Conservation (phyloP, 208 protist species). For the Naegleria lovaniensis region DNA sequence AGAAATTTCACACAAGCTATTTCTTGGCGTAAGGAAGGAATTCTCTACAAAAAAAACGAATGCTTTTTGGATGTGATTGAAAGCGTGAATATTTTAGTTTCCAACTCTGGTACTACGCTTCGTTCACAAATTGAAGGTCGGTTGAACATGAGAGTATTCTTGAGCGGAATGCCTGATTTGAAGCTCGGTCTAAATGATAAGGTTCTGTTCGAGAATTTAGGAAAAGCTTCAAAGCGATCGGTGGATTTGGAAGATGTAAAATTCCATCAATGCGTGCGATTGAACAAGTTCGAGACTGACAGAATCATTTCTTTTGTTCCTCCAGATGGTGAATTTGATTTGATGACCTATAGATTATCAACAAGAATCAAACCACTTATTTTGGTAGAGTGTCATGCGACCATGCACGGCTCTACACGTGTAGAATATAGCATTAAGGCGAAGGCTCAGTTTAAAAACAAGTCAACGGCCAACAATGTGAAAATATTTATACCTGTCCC, state of each 20-base stretch:
- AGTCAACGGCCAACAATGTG: slow-evolving; percentile 88
- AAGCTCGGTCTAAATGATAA: slow-evolving; percentile 87
- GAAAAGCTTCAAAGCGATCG: slow-evolving; percentile 35
- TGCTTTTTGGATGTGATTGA: slow-evolving; percentile 90
- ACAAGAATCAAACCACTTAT: slow-evolving; percentile 45
- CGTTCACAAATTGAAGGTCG: slow-evolving; percentile 75
- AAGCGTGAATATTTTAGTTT: slow-evolving; percentile 79
- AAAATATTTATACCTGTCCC: slow-evolving; percentile 95
- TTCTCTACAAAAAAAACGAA: slow-evolving; percentile 81
- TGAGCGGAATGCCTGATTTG: slow-evolving; percentile 86
- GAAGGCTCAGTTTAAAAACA: slow-evolving; percentile 81
- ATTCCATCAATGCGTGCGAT: slow-evolving; percentile 90
- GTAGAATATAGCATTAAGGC: slow-evolving; percentile 30
- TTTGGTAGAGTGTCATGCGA: not conserved
- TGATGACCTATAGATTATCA: slow-evolving; percentile 87
- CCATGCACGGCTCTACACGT: not conserved
- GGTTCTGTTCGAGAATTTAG: slow-evolving; percentile 44
- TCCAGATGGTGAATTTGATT: slow-evolving; percentile 88
- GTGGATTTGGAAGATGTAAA: slow-evolving; percentile 67
- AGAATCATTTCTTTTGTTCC: slow-evolving; percentile 85
- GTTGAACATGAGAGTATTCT: slow-evolving; percentile 69
- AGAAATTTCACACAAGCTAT: slow-evolving; percentile 63
- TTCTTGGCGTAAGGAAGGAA: slow-evolving; percentile 63
- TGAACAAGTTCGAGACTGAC: slow-evolving; percentile 78
- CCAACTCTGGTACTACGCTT: slow-evolving; percentile 56